phyloP scores from a whole-genome alignment of 805 yeast genomes.

The Kazachstania viticola region DNA sequence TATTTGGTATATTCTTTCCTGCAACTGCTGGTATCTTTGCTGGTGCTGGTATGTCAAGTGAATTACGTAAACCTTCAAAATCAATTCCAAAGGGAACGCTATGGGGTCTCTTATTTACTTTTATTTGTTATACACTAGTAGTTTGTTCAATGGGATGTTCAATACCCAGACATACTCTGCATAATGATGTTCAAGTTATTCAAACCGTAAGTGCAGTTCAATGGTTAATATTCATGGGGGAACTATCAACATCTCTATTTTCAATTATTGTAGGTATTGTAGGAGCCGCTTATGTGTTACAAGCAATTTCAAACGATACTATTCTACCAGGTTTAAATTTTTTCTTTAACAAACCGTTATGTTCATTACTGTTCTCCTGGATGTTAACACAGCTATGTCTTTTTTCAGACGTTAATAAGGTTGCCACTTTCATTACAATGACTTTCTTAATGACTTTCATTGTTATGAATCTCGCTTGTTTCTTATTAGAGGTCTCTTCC shows the following conservation, averaged over 20 bases:
- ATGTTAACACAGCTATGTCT: constrained; percentile 71
- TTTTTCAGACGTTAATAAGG: constrained; percentile 83
- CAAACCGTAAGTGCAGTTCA: constrained; percentile 70
- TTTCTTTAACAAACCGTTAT: constrained; percentile 56
- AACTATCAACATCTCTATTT: constrained; percentile 78
- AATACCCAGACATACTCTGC: constrained; percentile 67
- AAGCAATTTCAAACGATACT: constrained; percentile 82
- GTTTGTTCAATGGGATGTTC: constrained; percentile 70
- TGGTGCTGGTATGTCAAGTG: constrained; percentile 98
- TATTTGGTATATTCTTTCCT: constrained; percentile 94
- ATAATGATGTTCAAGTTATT: constrained; percentile 71
- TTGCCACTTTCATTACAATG: constrained; percentile 94
- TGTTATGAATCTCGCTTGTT: constrained; percentile 89
- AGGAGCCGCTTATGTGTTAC: constrained; percentile 85
- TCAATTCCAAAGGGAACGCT: constrained; percentile 92
- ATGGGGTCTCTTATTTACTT: constrained; percentile 70
- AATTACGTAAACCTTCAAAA: constrained; percentile 69
- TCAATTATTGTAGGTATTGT: constrained; percentile 92
- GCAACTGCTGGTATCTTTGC: constrained; percentile 98
- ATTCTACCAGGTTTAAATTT: constrained; percentile 68
- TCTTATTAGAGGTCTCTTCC: constrained; percentile 71
- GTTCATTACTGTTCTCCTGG: constrained; percentile 69
- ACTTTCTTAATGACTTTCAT: constrained; percentile 93
- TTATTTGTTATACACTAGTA: constrained; percentile 65
- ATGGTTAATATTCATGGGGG: constrained; percentile 70